A percentile compares a stretch with the other conserved stretches of the same genome.
Conservation (phyloP, 257 asterid genomes). For the Solanum gracilifrons region DNA sequence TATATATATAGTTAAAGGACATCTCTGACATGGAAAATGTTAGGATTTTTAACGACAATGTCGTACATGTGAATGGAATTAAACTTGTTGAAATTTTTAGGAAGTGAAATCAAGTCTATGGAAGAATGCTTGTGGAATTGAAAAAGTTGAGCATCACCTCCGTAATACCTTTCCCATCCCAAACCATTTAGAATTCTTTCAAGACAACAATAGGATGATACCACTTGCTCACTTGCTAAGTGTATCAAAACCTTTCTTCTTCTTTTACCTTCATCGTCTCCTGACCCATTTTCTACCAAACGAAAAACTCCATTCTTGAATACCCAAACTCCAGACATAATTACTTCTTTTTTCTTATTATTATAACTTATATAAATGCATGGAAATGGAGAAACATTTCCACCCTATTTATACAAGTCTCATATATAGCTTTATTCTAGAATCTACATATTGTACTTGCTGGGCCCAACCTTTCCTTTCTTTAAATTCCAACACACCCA, state of each 20-base stretch:
- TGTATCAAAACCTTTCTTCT: constrained; percentile 63
- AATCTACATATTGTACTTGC: constrained; percentile 44
- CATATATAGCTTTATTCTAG: constrained; percentile 10
- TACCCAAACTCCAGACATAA: constrained; percentile 90
- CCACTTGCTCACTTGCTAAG: constrained; percentile 50
- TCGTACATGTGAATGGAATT: constrained; percentile 79
- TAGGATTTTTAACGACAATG: constrained; percentile 83
- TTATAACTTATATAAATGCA: too few species aligned
- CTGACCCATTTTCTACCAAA: constrained; percentile 50
- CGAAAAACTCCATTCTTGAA: constrained; percentile 76
- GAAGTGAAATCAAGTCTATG: constrained; percentile 76
- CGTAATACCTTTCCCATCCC: constrained; percentile 84
- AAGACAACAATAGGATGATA: constrained; percentile 49
- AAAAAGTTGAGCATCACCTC: constrained; percentile 51
- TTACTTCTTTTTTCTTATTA: too few species aligned
- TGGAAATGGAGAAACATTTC: too few species aligned
- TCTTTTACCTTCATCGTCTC: constrained; percentile 20
- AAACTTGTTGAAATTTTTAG: constrained; percentile 60
- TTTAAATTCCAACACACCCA: constrained; percentile 3
- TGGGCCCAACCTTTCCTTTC: constrained; percentile 14
- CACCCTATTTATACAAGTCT: constrained; percentile 30
- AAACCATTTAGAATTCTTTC: constrained; percentile 47
- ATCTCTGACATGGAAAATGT: constrained; percentile 73
- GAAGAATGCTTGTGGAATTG: constrained; percentile 77
- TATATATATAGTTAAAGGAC: not conserved